Evolutionary conservation across 768 basidiomycete genomes (phyloP).

Genomic region (Agrocybe chaxingu): DNA sequence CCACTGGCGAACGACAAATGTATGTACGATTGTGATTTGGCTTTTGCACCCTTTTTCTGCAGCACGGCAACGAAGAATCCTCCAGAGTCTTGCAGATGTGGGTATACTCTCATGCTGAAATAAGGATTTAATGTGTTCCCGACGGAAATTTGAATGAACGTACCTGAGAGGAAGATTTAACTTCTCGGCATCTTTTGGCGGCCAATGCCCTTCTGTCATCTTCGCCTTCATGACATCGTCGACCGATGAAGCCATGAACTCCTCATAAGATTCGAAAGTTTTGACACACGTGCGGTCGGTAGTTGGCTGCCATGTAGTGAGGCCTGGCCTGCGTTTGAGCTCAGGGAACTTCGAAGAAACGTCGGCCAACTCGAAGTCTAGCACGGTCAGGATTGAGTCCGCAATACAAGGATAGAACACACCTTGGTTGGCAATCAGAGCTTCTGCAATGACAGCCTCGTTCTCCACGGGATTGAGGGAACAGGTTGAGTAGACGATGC

Average conservation of each 20-base stretch:
- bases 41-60: constrained; percentile 36
- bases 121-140: not conserved
- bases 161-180: constrained; percentile 76
- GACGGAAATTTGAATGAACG: constrained; percentile 11
- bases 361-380: constrained; percentile 79
- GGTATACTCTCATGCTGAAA: constrained; percentile 81
- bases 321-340: constrained; percentile 73
- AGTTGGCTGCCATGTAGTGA: constrained; percentile 77
- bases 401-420: constrained; percentile 9
- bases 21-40: not conserved
- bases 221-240: constrained; percentile 54
- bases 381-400: too few relatives aligned
- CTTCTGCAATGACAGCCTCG: constrained; percentile 90
- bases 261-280: constrained; percentile 58
- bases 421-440: constrained; percentile 72
- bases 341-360: constrained; percentile 67
- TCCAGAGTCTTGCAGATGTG: constrained; percentile 94
- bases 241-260: constrained; percentile 49
- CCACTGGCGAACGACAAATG: not conserved
- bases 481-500: constrained; percentile 97
- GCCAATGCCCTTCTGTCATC: constrained; percentile 76
- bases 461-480: constrained; percentile 97
- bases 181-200: constrained; percentile 58
- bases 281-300: constrained; percentile 49
- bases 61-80: constrained; percentile 97